These are phyloP conservation scores for Ilex aquifolium DNA, from an alignment of 257 asterid genomes.

Conservation along the genomic window DNA sequence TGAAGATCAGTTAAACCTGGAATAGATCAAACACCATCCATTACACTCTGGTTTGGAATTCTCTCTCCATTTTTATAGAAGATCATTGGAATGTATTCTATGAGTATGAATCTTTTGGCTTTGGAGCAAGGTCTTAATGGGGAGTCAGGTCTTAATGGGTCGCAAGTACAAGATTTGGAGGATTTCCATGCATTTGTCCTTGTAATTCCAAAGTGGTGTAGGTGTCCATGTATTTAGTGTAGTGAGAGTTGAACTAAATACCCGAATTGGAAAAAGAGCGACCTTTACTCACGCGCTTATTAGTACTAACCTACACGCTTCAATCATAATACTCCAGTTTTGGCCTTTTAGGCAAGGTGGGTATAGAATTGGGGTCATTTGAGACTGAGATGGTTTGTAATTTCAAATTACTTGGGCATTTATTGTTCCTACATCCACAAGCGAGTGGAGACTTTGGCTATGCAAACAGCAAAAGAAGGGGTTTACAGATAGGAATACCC, in stretches of 20 bases:
- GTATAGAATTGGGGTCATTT: too few relatives aligned
- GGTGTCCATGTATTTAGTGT: slow-evolving; percentile 50
- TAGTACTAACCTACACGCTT: background rate
- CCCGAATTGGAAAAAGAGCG: slow-evolving; percentile 18
- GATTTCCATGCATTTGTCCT: slow-evolving; percentile 39
- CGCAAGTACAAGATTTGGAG: slow-evolving; percentile 25
- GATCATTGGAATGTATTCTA: too few relatives aligned
- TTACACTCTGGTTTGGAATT: background rate
- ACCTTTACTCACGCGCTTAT: slow-evolving; percentile 9
- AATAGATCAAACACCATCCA: background rate
- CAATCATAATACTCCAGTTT: too few relatives aligned
- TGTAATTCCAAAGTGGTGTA: slow-evolving; percentile 43
- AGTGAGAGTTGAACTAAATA: slow-evolving; percentile 29
- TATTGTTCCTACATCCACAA: too few relatives aligned
- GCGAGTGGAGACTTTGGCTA: too few relatives aligned
- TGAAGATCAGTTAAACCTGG: slow-evolving; percentile 7
- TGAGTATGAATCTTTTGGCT: background rate
- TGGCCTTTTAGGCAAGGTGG: too few relatives aligned
- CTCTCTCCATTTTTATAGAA: background rate
- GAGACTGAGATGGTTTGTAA: too few relatives aligned
- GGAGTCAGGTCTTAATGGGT: slow-evolving; percentile 20
- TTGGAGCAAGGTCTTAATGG: too few relatives aligned
- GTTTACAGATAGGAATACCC: too few relatives aligned
- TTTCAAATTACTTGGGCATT: too few relatives aligned
- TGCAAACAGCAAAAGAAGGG: too few relatives aligned